Conservation (phyloP, 257 asterid genomes). For the Nicotiana noctiflora region DNA sequence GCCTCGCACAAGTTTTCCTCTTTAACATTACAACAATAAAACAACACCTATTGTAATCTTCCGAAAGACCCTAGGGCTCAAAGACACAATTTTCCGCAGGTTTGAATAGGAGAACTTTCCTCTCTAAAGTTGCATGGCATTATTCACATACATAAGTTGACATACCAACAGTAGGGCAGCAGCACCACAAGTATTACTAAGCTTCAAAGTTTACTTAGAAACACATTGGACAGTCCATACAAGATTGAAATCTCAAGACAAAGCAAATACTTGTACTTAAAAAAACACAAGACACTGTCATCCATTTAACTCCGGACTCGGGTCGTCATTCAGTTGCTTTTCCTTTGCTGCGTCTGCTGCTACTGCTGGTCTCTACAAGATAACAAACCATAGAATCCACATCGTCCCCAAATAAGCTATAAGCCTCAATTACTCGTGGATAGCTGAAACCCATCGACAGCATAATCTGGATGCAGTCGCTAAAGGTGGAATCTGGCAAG, state of each 20-base stretch:
- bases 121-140: neutral
- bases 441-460: slow-evolving; percentile 96
- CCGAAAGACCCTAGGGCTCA: no score
- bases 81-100: no score
- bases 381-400: slow-evolving; percentile 92
- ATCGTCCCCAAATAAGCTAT: slow-evolving; percentile 86
- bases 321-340: slow-evolving; percentile 73
- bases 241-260: neutral
- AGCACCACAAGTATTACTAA: neutral
- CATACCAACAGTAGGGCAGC: neutral
- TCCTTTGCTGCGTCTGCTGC: slow-evolving; percentile 86
- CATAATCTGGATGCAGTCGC: slow-evolving; percentile 69
- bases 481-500: slow-evolving; percentile 20
- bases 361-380: slow-evolving; percentile 63
- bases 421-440: slow-evolving; percentile 87
- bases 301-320: neutral
- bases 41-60: no score
- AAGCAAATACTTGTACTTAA: neutral
- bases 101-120: no score
- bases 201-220: neutral
- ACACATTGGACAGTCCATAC: neutral
- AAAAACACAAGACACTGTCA: neutral
- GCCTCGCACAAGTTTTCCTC: neutral
- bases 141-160: neutral
- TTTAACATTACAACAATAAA: no score